Evolutionary conservation across 768 basidiomycete species (phyloP).

Genomic region (Boletus sp.): DNA sequence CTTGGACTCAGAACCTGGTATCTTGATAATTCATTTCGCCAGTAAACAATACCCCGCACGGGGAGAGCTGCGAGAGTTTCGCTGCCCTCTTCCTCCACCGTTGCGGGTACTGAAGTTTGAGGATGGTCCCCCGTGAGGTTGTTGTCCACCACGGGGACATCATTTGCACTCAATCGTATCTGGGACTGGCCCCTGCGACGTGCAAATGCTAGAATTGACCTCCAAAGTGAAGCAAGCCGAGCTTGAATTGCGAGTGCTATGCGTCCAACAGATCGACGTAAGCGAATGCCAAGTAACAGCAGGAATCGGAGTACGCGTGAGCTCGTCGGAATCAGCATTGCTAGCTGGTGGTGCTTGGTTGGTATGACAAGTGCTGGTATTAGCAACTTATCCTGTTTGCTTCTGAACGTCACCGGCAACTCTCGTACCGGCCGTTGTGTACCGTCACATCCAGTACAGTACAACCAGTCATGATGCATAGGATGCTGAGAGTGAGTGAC

Average conservation of each 20-base stretch:
- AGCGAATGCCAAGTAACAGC: slow-evolving; percentile 3
- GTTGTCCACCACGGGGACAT: neutral
- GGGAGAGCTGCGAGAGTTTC: slow-evolving; percentile 3
- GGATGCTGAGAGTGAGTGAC: too few relatives aligned
- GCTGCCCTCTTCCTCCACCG: neutral
- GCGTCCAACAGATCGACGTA: neutral
- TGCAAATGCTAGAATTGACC: neutral
- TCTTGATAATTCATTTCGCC: neutral
- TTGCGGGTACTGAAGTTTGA: neutral
- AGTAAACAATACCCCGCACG: neutral
- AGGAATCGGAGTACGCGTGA: slow-evolving; percentile 1
- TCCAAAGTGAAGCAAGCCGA: slow-evolving; percentile 3
- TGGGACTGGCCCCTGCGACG: neutral
- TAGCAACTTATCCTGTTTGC: too few relatives aligned
- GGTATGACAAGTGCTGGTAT: neutral
- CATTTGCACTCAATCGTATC: neutral
- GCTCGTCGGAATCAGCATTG: neutral
- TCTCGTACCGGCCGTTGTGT: too few relatives aligned
- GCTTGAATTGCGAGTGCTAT: slow-evolving; percentile 1
- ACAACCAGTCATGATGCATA: too few relatives aligned
- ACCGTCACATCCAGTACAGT: too few relatives aligned
- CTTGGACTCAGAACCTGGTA: neutral
- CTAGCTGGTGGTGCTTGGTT: neutral
- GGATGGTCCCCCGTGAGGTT: neutral
- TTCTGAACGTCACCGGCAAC: too few relatives aligned